A percentile compares a stretch with the other conserved stretches of the same genome.
Conservation (phyloP, 257 asterid species). For the Ocimum tenuiflorum region DNA sequence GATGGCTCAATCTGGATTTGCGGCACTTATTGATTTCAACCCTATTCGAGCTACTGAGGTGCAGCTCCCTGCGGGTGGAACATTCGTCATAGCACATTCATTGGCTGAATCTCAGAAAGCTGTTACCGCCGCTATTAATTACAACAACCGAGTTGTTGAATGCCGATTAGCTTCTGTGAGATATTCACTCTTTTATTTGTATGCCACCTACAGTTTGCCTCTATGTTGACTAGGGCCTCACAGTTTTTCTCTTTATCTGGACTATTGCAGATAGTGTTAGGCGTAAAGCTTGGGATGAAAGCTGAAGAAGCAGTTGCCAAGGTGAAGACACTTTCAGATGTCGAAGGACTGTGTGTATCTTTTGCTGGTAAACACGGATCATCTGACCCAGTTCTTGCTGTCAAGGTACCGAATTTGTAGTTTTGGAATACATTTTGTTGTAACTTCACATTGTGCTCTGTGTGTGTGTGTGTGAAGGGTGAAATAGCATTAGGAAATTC, state of each 20-base stretch:
- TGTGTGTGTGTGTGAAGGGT: too few relatives aligned
- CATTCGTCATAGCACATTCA: slow-evolving; percentile 84
- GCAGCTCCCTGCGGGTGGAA: slow-evolving; percentile 85
- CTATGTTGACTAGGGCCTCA: background rate
- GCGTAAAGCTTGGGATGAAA: slow-evolving; percentile 75
- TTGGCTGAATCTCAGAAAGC: slow-evolving; percentile 94
- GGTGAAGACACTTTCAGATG: slow-evolving; percentile 85
- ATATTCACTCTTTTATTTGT: background rate
- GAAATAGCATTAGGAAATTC: too few relatives aligned
- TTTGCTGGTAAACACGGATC: slow-evolving; percentile 63
- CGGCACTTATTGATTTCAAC: slow-evolving; percentile 90
- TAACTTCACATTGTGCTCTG: too few relatives aligned
- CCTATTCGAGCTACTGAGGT: slow-evolving; percentile 85
- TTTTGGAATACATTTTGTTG: too few relatives aligned
- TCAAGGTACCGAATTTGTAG: slow-evolving; percentile 47
- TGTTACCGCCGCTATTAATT: slow-evolving; percentile 90
- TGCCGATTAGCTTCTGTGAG: slow-evolving; percentile 92
- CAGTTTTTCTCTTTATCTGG: background rate
- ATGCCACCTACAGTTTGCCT: background rate
- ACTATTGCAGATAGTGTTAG: slow-evolving; percentile 63
- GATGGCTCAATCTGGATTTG: slow-evolving; percentile 91
- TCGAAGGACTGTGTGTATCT: slow-evolving; percentile 66
- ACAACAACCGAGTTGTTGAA: slow-evolving; percentile 93
- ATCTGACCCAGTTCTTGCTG: slow-evolving; percentile 80
- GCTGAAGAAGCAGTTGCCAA: slow-evolving; percentile 58